A percentile compares a stretch with the other conserved stretches of the same genome.
Evolutionary conservation across 2,329 filamentous ascomycete species (phyloP).

Genomic region (Aspergillus brasiliensis): DNA sequence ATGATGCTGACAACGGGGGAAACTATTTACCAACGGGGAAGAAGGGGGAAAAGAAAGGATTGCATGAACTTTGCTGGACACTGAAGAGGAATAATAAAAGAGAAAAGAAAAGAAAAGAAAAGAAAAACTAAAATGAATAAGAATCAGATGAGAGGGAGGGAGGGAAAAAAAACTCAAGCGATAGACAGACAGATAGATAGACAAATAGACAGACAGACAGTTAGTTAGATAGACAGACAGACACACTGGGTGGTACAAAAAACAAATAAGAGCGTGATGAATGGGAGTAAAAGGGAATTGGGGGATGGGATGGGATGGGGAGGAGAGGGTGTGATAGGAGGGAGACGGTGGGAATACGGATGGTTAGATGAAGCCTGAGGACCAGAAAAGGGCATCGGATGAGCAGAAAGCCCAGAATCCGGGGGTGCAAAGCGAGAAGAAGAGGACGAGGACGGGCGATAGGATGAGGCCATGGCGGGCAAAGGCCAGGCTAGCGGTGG

Average conservation of each 20-base stretch:
- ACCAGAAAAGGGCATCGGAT: slow-evolving; percentile 26
- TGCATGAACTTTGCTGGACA: slow-evolving; percentile 5
- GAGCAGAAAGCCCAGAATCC: slow-evolving; percentile 35
- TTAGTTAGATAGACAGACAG: slow-evolving; percentile 9
- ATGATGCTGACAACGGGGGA: slow-evolving; percentile 30
- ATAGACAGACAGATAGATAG: slow-evolving; percentile 10
- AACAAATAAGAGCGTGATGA: slow-evolving; percentile 18
- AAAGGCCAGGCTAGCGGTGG: slow-evolving; percentile 39
- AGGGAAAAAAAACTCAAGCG: neutral
- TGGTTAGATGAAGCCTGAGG: slow-evolving; percentile 24
- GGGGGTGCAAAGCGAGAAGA: slow-evolving; percentile 26
- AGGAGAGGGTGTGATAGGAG: neutral
- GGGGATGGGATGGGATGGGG: neutral
- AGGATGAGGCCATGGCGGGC: slow-evolving; percentile 33
- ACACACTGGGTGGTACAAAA: slow-evolving; percentile 21
- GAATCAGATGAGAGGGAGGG: neutral
- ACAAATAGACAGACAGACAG: slow-evolving; percentile 12
- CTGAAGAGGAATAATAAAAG: slow-evolving; percentile 8
- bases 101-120: slow-evolving; percentile 15
- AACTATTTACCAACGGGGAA: slow-evolving; percentile 21
- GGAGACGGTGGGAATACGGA: slow-evolving; percentile 3
- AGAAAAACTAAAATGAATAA: slow-evolving; percentile 7
- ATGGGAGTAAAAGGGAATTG: slow-evolving; percentile 4
- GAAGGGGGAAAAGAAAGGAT: slow-evolving; percentile 19
- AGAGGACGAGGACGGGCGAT: slow-evolving; percentile 32